Evolutionary conservation across 345 rosid genomes (phyloP), one percentile per base, ranked within the genome.

Genomic region (Leavenworthia alabamica): DNA sequence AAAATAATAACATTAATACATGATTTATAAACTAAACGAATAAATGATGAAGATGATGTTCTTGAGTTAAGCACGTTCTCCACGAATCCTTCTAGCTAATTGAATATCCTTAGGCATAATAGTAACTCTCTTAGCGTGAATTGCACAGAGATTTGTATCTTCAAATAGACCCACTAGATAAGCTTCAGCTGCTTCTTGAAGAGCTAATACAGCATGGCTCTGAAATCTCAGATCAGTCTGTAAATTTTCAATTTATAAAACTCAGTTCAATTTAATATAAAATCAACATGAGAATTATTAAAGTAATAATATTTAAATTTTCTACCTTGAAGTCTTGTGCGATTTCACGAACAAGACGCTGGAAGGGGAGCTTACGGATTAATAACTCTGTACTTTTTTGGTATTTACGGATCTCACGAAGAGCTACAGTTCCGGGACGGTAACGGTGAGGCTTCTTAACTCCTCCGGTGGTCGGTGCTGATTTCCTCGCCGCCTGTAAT

Each of bases 81-180:
- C 92, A 2, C 92, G 85, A 17, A 85, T 88, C 3, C 95, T 68
- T 40, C 91, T 73, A 0, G 92, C 95, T 3, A 88, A 57, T 24
- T 85, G 95, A 49, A 88, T 80, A 23, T 88, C 95, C 70, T 83
- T 81, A 0, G 95, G 95, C 95, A 87, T 87, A 49, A 87, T 84
- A 0, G 91, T 87, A 2, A 86, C 90, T 45, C 95, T 76, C 64
- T 84, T 84, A 7, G 90, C 90, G 36, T 84, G 94, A 58, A 81
- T 81, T 0, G 85, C 85, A 10, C 85, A 81, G 0, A 81, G 73
- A 24, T 81, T 81, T 0, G 85, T 79, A 10, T 81, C 85, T 46
- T 81, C 95, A 4, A 86, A 86, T 46, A 86, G 58, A 32, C 95
- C 90, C 7, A 86, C 95, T 0, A 86, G 75, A 15, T 84, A 86